These are phyloP conservation scores for Inosperma sp. DNA, from an alignment of 768 basidiomycete species.

Conservation along the genomic window DNA sequence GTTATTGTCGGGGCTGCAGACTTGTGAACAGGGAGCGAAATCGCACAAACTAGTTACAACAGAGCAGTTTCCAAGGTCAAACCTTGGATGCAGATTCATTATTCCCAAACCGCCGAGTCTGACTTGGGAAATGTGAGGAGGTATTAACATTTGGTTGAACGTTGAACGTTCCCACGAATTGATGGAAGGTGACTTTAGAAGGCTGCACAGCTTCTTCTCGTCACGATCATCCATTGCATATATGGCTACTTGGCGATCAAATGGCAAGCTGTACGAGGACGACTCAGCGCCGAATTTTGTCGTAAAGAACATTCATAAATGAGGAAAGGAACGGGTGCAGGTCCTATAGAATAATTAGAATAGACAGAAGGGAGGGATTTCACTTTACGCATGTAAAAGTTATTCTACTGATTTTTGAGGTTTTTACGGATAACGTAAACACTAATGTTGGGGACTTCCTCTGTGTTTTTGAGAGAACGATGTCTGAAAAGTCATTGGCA, in stretches of 20 bases:
- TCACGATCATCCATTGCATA: too few relatives aligned
- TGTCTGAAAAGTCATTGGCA: slow-evolving; percentile 90
- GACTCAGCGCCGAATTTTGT: slow-evolving; percentile 98
- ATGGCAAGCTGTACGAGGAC: slow-evolving; percentile 92
- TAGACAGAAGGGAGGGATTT: slow-evolving; percentile 53
- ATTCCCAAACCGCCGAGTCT: too few relatives aligned
- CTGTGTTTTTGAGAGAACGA: slow-evolving; percentile 90
- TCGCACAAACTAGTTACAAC: too few relatives aligned
- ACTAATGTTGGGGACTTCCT: slow-evolving; percentile 93
- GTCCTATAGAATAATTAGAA: slow-evolving; percentile 43
- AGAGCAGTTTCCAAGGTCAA: too few relatives aligned
- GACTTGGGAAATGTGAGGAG: too few relatives aligned
- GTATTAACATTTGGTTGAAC: too few relatives aligned
- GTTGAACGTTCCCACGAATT: too few relatives aligned
- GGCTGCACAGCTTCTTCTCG: too few relatives aligned
- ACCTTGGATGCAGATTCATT: too few relatives aligned
- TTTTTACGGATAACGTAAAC: slow-evolving; percentile 95
- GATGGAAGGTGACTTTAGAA: too few relatives aligned
- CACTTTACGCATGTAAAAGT: slow-evolving; percentile 99
- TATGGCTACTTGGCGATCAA: slow-evolving; percentile 93
- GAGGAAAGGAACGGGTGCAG: slow-evolving; percentile 95
- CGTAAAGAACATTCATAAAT: slow-evolving; percentile 96
- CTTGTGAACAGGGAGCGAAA: too few relatives aligned
- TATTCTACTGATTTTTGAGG: slow-evolving; percentile 98
- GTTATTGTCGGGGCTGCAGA: too few relatives aligned